These are phyloP conservation scores for Microcyclospora tardicrescens DNA, from an alignment of 2,329 filamentous ascomycete species.

Conservation along the genomic window DNA sequence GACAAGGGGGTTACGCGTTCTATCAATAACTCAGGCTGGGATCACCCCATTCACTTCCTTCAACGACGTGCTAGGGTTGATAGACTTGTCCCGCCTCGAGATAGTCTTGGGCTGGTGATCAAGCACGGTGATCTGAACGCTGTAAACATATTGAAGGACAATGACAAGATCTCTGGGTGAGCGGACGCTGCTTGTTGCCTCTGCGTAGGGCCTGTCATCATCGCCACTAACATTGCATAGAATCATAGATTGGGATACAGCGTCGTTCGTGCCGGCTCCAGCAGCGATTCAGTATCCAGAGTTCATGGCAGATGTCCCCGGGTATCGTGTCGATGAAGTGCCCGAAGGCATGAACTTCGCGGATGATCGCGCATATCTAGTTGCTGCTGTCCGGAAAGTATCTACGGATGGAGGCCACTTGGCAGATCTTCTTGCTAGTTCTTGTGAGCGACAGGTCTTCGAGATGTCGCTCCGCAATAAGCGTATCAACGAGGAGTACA, in stretches of 20 bases:
- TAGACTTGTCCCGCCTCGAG: background rate
- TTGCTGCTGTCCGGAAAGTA: background rate
- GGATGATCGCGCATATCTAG: conserved; percentile 4
- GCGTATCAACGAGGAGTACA: conserved; percentile 1
- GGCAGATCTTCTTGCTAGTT: conserved; percentile 1
- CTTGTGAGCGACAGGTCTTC: conserved; percentile 1
- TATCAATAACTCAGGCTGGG: too few species aligned
- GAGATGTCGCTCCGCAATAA: conserved; percentile 1
- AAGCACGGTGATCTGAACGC: conserved; percentile 1
- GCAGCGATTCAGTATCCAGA: conserved; percentile 4
- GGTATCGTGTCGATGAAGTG: conserved; percentile 3
- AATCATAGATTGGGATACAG: background rate
- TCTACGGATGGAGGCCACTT: background rate
- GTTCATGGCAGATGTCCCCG: conserved; percentile 5
- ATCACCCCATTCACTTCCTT: too few species aligned
- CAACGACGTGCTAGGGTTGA: background rate
- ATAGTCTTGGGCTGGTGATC: background rate
- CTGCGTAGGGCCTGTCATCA: too few species aligned
- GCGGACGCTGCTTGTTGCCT: conserved; percentile 1
- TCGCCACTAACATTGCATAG: too few species aligned
- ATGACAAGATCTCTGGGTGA: background rate
- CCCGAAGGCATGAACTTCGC: conserved; percentile 2
- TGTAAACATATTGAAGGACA: background rate
- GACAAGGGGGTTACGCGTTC: too few species aligned
- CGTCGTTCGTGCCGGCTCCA: conserved; percentile 2